Base-by-base conservation (phyloP, 2,329 filamentous ascomycete species). In the Aspergillus piperis region DNA sequence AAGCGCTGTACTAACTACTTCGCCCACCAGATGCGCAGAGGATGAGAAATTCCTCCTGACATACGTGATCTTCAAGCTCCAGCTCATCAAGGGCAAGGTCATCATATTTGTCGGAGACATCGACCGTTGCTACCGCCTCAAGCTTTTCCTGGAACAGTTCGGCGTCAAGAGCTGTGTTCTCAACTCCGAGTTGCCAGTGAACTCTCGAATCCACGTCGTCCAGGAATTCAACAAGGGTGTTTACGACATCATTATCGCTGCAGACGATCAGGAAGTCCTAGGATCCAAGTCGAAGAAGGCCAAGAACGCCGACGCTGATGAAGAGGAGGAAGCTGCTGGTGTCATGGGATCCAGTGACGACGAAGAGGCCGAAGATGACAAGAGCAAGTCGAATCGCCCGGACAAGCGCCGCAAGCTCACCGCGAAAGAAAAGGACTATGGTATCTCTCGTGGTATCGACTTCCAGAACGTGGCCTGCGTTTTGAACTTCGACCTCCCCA, bases 231-330 rank as follows among this genome's bases (percentile, higher is more conserved):
- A 98, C 80, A 90, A 91, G 77, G 91, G 91, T 56, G 88, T 98
- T 6, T 99, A 99, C 82, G 94, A 99, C 70, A 97, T 98, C 63
- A 93, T 99, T 67, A 96, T 99, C 69, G 95, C 95, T 0, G 93
- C 92, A 0, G 95, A 99, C 69, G 93, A 96, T 73, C 89, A 90
- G 65, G 92, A 96, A 72, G 86, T 96, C 10, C 76, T 96, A 10
- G 92, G 90, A 11, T 84, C 69, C 4, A 44, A 44, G 19, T 44
- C 41, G 3, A 60, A 66, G 6, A 77, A 77, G 60, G 63, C 68
- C 21, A 75, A 72, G 62, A 76, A 74, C 60, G 56, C 67, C 2
- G 57, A 68, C 23, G 63, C 65, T 21, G 65, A 68, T 21, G 65
- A 65, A 17, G 65, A 70, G 0, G 67, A 66, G 27, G 69, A 72